phyloP scores from a whole-genome alignment of 805 yeast genomes.

The Candida ipomoeae region DNA sequence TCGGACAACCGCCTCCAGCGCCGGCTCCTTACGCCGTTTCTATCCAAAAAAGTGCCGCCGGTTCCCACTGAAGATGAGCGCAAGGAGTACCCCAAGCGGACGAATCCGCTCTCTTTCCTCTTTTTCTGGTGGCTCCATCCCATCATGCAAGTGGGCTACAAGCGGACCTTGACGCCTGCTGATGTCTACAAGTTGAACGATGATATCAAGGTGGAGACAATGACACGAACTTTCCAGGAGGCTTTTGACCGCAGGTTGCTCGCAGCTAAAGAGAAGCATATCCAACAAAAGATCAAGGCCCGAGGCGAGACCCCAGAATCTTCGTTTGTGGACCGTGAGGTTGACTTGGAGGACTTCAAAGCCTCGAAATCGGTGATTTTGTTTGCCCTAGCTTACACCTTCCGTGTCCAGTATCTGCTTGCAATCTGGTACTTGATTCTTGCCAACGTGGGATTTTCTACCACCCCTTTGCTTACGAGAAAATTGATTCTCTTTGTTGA shows the following conservation, averaged over 20 bases:
- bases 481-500: conserved; percentile 36
- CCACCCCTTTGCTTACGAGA: conserved; percentile 35
- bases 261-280: conserved; percentile 16
- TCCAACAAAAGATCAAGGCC: conserved; percentile 24
- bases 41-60: conserved; percentile 42
- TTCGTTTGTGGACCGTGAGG: conserved; percentile 17
- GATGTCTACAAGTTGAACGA: conserved; percentile 48
- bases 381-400: conserved; percentile 26
- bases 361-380: conserved; percentile 23
- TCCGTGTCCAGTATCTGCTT: conserved; percentile 25
- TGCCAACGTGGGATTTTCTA: conserved; percentile 24
- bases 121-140: conserved; percentile 71
- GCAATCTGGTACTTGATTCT: conserved; percentile 22
- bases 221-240: conserved; percentile 25
- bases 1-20: conserved; percentile 23
- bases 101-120: conserved; percentile 37
- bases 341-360: conserved; percentile 30
- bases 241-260: conserved; percentile 6
- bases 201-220: conserved; percentile 29
- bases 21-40: conserved; percentile 31
- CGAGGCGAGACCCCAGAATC: conserved; percentile 21
- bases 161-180: conserved; percentile 61
- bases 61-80: conserved; percentile 52
- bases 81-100: conserved; percentile 39
- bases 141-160: conserved; percentile 61